Conservation (phyloP, 345 rosid species). For the Hibiscus syriacus region DNA sequence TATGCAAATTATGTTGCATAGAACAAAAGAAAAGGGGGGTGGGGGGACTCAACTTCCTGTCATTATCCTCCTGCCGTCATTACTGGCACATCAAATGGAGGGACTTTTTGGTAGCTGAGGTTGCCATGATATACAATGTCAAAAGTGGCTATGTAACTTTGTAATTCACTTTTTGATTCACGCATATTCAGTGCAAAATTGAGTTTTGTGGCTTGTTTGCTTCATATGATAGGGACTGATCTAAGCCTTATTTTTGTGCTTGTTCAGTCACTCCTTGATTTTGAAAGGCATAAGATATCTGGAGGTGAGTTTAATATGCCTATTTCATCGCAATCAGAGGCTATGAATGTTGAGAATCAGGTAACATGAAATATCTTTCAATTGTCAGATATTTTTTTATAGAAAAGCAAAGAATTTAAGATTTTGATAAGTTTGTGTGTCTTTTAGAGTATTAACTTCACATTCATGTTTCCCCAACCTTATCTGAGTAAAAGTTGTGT, state of each 20-base stretch:
- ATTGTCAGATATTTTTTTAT: not conserved
- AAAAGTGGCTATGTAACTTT: not conserved
- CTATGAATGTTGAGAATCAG: constrained; percentile 50
- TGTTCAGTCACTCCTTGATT: constrained; percentile 80
- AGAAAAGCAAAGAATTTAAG: not conserved
- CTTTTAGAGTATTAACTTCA: not conserved
- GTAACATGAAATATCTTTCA: constrained; percentile 24
- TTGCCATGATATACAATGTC: not conserved
- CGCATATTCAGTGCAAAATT: not conserved
- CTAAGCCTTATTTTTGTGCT: not conserved
- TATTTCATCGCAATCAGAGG: constrained; percentile 40
- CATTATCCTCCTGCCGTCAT: not conserved
- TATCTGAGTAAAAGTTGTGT: not conserved
- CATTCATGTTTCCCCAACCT: not conserved
- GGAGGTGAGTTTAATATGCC: constrained; percentile 55
- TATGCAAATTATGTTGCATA: not conserved
- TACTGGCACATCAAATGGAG: not conserved
- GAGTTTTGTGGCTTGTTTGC: not conserved
- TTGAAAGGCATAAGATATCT: constrained; percentile 61
- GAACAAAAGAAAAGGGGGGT: not conserved
- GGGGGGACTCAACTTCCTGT: not conserved
- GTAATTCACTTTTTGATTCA: not conserved
- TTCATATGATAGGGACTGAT: not conserved
- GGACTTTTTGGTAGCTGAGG: not conserved
- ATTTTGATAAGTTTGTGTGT: not conserved